Evolutionary conservation across 495 filamentous ascomycete species (phyloP), one percentile per base, ranked within the genome.

Genomic region (Friedmanniomyces endolithicus): DNA sequence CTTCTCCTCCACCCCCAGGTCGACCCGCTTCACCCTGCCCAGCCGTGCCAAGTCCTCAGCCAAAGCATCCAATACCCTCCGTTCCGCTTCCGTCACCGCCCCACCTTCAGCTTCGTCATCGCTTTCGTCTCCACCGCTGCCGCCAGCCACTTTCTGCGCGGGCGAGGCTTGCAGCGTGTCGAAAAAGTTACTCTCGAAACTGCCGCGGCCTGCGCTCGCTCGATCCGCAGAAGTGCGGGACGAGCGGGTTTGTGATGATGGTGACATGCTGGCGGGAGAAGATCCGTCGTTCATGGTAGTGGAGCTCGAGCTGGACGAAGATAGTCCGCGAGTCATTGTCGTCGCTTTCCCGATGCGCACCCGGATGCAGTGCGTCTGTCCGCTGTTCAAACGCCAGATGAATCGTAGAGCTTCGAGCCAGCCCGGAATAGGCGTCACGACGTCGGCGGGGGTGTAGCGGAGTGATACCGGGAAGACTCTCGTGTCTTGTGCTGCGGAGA

Each of bases 381-480:
- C 76, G 53, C 83, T 84, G n/a, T 94, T 77, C 39, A 97, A 71
- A 27, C 79, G 85, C 87, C 89, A 99, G 7, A 95, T 63, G 62
- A 94, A 92, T 8, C 70, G 68, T 2, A 75, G 23, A 64, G 84
- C 88, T 8, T 71, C 70, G 7, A 37, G 14, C 59, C 59, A 62
- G 0, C 81, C 80, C 0, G 94, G 92, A 0, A 97, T 67, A 0
- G 92, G 94, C 1, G 94, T 97, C 17, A 90, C 89, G 41, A 97
- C 79, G 63, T 99, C 94, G 7, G 82, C 75, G 0, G 88, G 84
- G 0, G 87, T 86, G 65, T 97, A 97, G 8, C 88, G 79, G 53
- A 99, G 70, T 65, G 81, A 92, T 47, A 96, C 75, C 9, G 92
- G 90, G 71, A 90, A 97, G 57, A 99, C 86, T 64, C 80, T 82